phyloP scores from a whole-genome alignment of 2,329 filamentous ascomycete genomes.

The Pseudocercospora pini-densiflorae region DNA sequence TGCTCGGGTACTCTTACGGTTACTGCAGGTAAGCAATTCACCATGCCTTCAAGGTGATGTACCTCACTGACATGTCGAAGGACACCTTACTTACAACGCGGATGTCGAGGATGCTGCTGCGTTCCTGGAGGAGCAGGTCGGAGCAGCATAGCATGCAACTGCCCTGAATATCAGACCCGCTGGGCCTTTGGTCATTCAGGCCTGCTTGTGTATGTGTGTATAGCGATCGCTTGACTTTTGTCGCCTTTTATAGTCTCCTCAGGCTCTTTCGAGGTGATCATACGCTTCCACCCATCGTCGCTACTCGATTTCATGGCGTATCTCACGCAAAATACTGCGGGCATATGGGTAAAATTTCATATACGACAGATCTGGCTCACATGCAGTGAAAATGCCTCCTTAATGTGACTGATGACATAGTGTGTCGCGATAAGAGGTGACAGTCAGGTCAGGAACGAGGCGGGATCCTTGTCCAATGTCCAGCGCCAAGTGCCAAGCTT shows the following conservation, averaged over 20 bases:
- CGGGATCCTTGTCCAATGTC: not conserved
- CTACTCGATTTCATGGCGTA: not conserved
- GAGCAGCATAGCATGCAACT: not conserved
- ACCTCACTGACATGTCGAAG: not conserved
- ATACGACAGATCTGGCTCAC: too few species aligned
- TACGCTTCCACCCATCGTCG: not conserved
- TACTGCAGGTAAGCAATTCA: conserved; percentile 27
- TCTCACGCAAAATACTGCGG: not conserved
- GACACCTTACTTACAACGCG: conserved; percentile 39
- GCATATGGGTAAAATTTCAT: not conserved
- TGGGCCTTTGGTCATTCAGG: too few species aligned
- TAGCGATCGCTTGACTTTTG: too few species aligned
- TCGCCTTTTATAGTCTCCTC: too few species aligned
- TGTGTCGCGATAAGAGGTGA: too few species aligned
- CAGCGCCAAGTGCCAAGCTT: not conserved
- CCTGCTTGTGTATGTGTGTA: too few species aligned
- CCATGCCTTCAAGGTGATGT: not conserved
- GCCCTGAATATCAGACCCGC: too few species aligned
- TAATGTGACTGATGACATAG: not conserved
- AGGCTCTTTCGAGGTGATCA: too few species aligned
- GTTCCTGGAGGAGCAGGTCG: conserved; percentile 15
- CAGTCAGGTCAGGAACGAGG: not conserved
- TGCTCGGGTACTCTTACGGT: conserved; percentile 43
- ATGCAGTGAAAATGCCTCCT: too few species aligned
- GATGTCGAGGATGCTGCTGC: conserved; percentile 23